Percentiles rank a stretch among this genome's conserved stretches.
Conservation (phyloP, 139 green algal species). For the Choricystis sp. region DNA sequence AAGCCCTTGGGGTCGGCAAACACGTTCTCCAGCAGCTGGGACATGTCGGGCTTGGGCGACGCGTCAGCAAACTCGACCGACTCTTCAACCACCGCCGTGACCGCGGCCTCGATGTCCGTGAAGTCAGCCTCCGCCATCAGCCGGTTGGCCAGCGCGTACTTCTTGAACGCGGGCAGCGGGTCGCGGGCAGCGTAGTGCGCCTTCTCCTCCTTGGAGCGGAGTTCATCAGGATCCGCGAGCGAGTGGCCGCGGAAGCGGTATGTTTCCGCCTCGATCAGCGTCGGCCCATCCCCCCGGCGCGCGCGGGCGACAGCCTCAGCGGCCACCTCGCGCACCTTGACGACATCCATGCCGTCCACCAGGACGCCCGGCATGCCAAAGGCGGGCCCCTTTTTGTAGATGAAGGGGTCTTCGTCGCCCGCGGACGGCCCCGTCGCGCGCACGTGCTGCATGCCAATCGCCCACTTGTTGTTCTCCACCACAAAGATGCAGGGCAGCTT, state of each 20-base stretch:
- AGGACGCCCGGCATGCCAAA: slow-evolving; percentile 95
- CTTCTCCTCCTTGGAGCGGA: slow-evolving; percentile 84
- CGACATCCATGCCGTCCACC: slow-evolving; percentile 97
- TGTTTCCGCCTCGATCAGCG: slow-evolving; percentile 91
- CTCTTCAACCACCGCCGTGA: slow-evolving; percentile 69
- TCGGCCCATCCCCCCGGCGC: slow-evolving; percentile 79
- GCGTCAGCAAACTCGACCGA: slow-evolving; percentile 83
- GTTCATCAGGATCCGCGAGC: slow-evolving; percentile 93
- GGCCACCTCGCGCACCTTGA: slow-evolving; percentile 63
- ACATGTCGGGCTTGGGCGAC: slow-evolving; percentile 74
- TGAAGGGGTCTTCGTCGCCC: slow-evolving; percentile 66
- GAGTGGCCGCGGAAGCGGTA: slow-evolving; percentile 98
- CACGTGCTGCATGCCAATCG: slow-evolving; percentile 91
- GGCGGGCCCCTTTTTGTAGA: slow-evolving; percentile 93
- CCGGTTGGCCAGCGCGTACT: slow-evolving; percentile 59
- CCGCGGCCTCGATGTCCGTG: slow-evolving; percentile 47
- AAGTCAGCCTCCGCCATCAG: slow-evolving; percentile 57
- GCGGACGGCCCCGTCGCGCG: slow-evolving; percentile 52
- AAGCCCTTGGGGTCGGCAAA: slow-evolving; percentile 90
- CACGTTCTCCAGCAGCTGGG: slow-evolving; percentile 94
- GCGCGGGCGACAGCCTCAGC: slow-evolving; percentile 77
- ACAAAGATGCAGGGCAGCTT: slow-evolving; percentile 98
- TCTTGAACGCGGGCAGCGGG: slow-evolving; percentile 65
- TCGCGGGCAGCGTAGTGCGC: slow-evolving; percentile 58
- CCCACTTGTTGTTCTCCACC: slow-evolving; percentile 98